Conservation (phyloP, 2,329 filamentous ascomycete genomes). For the Pseudopithomyces maydicus region DNA sequence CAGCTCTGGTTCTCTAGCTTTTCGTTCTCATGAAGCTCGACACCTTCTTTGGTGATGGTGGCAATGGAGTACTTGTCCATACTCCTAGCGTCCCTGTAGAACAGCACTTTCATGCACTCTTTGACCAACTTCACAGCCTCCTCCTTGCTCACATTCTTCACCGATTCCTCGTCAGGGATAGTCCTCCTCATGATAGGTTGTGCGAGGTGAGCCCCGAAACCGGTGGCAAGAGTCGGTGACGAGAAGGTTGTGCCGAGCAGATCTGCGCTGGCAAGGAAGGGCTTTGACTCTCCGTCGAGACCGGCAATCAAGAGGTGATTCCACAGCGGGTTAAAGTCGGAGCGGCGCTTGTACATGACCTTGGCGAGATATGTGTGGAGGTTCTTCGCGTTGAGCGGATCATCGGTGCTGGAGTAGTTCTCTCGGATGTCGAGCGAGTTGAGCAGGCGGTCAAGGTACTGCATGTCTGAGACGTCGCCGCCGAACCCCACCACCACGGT, state of each 20-base stretch:
- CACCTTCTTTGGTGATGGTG: slow-evolving; percentile 82
- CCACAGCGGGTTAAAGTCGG: slow-evolving; percentile 96
- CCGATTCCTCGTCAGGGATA: slow-evolving; percentile 82
- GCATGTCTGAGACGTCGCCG: slow-evolving; percentile 98
- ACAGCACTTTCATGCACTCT: slow-evolving; percentile 98
- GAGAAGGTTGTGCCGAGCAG: slow-evolving; percentile 91
- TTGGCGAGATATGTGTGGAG: slow-evolving; percentile 96
- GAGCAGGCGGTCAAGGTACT: slow-evolving; percentile 93
- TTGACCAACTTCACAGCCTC: slow-evolving; percentile 79
- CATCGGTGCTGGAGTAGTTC: slow-evolving; percentile 69
- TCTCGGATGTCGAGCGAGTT: slow-evolving; percentile 85
- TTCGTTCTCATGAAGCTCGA: slow-evolving; percentile 82
- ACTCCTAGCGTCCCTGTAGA: slow-evolving; percentile 94
- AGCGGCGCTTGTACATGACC: slow-evolving; percentile 92
- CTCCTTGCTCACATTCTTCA: slow-evolving; percentile 73
- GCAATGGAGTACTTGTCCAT: slow-evolving; percentile 91
- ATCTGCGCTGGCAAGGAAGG: slow-evolving; percentile 91
- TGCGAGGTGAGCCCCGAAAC: slow-evolving; percentile 90
- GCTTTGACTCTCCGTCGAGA: slow-evolving; percentile 74
- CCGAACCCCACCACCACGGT: slow-evolving; percentile 89
- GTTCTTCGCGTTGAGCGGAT: slow-evolving; percentile 82
- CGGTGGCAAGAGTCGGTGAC: slow-evolving; percentile 86
- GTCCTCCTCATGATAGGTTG: slow-evolving; percentile 86
- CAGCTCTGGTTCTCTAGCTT: slow-evolving; percentile 95
- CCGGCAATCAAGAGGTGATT: slow-evolving; percentile 93